These are phyloP conservation scores for Lasiosphaeria hispida DNA, from an alignment of 495 filamentous ascomycete genomes.

Conservation along the genomic window DNA sequence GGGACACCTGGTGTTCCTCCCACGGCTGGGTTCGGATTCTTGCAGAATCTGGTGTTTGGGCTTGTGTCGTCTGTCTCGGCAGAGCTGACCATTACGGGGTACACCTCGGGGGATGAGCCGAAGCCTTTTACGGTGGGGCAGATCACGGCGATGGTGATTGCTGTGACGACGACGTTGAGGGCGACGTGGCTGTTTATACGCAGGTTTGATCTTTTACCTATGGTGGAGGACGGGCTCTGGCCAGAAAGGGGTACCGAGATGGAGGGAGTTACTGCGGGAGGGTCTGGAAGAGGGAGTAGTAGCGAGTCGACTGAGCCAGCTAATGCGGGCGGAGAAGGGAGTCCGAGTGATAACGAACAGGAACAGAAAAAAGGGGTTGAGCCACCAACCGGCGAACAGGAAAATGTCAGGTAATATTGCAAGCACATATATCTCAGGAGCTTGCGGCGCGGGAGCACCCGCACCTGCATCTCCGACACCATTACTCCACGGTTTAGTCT, in stretches of 20 bases:
- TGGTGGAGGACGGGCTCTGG: not conserved
- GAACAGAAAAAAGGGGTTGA: no score
- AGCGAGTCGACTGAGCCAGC: no score
- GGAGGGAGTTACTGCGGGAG: no score
- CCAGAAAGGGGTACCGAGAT: not conserved
- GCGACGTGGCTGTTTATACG: conserved; percentile 21
- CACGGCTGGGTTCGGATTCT: not conserved
- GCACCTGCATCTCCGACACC: conserved; percentile 3
- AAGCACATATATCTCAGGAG: not conserved
- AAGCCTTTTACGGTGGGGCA: conserved; percentile 22
- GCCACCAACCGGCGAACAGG: no score
- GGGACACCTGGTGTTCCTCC: not conserved
- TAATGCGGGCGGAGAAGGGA: no score
- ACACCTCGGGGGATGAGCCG: conserved; percentile 11
- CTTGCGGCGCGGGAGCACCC: conserved; percentile 11
- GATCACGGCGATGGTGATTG: conserved; percentile 22
- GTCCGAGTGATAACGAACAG: no score
- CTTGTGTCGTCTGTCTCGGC: conserved; percentile 18
- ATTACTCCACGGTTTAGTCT: conserved; percentile 12
- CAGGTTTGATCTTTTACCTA: not conserved
- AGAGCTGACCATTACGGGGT: conserved; percentile 19
- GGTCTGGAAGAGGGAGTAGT: no score
- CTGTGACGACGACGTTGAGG: conserved; percentile 17
- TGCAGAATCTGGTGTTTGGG: conserved; percentile 14
- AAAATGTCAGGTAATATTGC: conserved; percentile 13